These are phyloP conservation scores for Globisporangium nunn DNA, from an alignment of 352 stramenopile genomes.

Conservation along the genomic window DNA sequence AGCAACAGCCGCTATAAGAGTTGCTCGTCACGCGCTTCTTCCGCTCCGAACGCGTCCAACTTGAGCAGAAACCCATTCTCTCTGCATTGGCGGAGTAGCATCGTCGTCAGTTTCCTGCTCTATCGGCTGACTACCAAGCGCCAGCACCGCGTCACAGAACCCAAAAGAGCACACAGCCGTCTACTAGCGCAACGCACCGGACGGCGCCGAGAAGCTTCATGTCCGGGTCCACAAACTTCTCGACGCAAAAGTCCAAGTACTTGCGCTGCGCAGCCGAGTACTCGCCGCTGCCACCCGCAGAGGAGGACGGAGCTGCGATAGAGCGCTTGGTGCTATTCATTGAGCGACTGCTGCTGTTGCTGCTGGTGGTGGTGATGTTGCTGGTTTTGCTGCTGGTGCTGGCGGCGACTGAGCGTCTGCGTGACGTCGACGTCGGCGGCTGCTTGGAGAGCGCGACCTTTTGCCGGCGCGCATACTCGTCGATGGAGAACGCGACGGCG, in stretches of 20 bases:
- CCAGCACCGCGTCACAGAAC: too few relatives aligned
- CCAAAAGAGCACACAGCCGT: background rate
- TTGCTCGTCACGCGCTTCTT: slow-evolving; percentile 28
- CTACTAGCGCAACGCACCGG: slow-evolving; percentile 2
- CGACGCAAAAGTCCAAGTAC: slow-evolving; percentile 53
- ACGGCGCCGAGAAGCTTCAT: slow-evolving; percentile 34
- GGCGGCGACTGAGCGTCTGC: background rate
- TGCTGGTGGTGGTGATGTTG: background rate
- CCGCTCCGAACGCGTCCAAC: slow-evolving; percentile 38
- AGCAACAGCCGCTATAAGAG: background rate
- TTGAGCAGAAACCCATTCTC: slow-evolving; percentile 33
- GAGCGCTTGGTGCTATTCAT: background rate
- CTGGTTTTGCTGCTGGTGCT: background rate
- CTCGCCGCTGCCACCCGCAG: background rate
- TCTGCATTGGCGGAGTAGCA: background rate
- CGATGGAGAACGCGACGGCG: slow-evolving; percentile 37
- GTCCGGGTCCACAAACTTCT: slow-evolving; percentile 45
- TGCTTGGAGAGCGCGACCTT: slow-evolving; percentile 25
- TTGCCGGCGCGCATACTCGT: slow-evolving; percentile 51
- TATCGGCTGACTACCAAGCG: background rate
- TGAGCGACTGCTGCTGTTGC: background rate
- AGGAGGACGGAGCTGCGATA: background rate
- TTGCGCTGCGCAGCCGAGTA: slow-evolving; percentile 38
- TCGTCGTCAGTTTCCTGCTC: background rate
- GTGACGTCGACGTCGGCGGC: slow-evolving; percentile 13